Evolutionary conservation across 2,329 filamentous ascomycete species (phyloP), one percentile per base, ranked within the genome.

Genomic region (Lasiodiplodia gonubiensis): DNA sequence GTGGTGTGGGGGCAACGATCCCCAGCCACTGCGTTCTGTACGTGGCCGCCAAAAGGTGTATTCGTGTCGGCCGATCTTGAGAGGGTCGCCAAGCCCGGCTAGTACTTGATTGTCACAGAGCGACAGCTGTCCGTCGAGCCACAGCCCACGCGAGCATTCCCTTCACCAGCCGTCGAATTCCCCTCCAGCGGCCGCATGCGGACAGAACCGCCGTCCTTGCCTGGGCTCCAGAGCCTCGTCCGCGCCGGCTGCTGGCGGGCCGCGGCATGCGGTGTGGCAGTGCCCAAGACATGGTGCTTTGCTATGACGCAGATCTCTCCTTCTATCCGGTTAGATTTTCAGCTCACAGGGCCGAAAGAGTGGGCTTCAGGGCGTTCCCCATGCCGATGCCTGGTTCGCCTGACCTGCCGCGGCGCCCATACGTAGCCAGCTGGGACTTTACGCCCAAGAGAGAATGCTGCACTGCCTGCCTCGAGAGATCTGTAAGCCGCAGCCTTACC

Each of bases 1-100:
- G 60, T 37, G 46, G 39, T 35, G 64, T 66, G 52, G 64, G 53
- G 52, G 49, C 64, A 46, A 42, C 60, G 53, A 30, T 57, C 59
- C 53, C 64, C 64, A 59, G 53, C 53, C n/a, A n/a, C n/a, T n/a
- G n/a, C n/a, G n/a, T n/a, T n/a, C n/a, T n/a, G n/a, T n/a, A n/a
- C n/a, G n/a, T n/a, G n/a, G n/a, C n/a, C n/a, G n/a, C n/a, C n/a
- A n/a, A n/a, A n/a, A n/a, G n/a, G n/a, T n/a, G n/a, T n/a, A n/a
- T n/a, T n/a, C n/a, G n/a, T n/a, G n/a, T n/a, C n/a, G n/a, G n/a
- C n/a, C n/a, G n/a, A n/a, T n/a, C n/a, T n/a, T n/a, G n/a, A 57
- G 54, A 57, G 54, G 35, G 54, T n/a, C n/a, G n/a, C n/a, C n/a
- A n/a, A n/a, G n/a, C 25, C 21, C 25, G 11, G 54, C 54, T 11